These are phyloP conservation scores for Torrubiella hemipterigena DNA, from an alignment of 2,329 filamentous ascomycete species.

Conservation along the genomic window DNA sequence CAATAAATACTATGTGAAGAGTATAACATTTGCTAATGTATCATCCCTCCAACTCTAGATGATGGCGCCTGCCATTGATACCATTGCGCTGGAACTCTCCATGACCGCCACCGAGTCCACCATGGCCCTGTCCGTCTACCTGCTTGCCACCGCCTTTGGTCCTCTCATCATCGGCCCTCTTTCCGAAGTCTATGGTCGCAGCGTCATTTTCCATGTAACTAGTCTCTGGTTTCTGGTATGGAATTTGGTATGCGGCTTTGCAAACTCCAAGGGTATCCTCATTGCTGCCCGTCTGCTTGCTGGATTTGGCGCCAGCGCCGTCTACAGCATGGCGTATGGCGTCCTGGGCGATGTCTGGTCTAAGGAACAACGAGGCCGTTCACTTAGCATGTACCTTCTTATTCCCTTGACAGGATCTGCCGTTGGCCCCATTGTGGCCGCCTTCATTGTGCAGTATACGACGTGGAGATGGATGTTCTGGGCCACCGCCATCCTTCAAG, in stretches of 20 bases:
- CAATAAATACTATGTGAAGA: too few species aligned
- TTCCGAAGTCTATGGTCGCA: conserved; percentile 36
- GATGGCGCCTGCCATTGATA: conserved; percentile 35
- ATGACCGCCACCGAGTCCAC: conserved; percentile 35
- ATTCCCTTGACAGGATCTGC: conserved; percentile 26
- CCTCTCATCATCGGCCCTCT: conserved; percentile 29
- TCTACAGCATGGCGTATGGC: conserved; percentile 32
- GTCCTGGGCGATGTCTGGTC: conserved; percentile 34
- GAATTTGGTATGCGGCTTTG: conserved; percentile 32
- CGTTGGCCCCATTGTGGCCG: conserved; percentile 26
- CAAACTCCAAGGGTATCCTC: conserved; percentile 23
- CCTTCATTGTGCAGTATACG: conserved; percentile 21
- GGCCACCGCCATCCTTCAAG: conserved; percentile 29
- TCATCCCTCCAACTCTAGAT: conserved; percentile 16
- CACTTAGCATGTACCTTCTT: conserved; percentile 22
- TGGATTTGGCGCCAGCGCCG: conserved; percentile 33
- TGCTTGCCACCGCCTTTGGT: conserved; percentile 29
- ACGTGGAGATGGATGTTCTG: conserved; percentile 35
- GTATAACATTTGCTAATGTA: neutral
- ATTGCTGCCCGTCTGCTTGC: conserved; percentile 33
- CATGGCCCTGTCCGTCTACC: conserved; percentile 31
- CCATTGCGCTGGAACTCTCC: conserved; percentile 37
- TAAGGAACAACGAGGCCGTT: conserved; percentile 30
- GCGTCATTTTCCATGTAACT: conserved; percentile 25
- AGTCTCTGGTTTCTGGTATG: conserved; percentile 38